Base-by-base conservation (phyloP, 225 moss, liverwort and hornwort genomes). In the Climacium dendroides region DNA sequence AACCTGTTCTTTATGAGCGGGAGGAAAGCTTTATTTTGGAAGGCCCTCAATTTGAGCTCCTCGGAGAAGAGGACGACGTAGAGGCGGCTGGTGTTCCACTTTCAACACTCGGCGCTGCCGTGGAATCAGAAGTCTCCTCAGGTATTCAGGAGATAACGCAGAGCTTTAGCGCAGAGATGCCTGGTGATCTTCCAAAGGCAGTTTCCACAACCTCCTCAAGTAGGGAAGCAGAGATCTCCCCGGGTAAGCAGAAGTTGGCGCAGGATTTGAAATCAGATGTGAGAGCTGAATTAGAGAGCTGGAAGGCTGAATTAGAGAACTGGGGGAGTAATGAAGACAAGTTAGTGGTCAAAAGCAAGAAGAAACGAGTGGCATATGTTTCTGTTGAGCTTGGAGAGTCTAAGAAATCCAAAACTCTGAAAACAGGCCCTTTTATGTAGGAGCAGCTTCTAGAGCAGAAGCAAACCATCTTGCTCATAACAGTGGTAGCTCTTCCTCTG, bases 241-340 rank as follows among this genome's bases (percentile, higher is more conserved):
- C 52, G 48, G 77, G 37, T 32, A 72, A 57, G 55, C 43, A 72
- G 84, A 79, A 88, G 88, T 52, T 35, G 86, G 45, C 39, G 79
- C 29, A 58, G 77, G 48, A 69, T 65, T 82, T 85, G 72, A 80
- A 50, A 45, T 55, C 63, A 57, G 83, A 82, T 35, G 86, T 52
- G 62, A 90, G 86, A 91, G 89, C 83, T 61, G 84, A 89, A 83
- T 70, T 89, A 9, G 89, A 91, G 82, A 86, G 91, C 81, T 89
- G 93, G 90, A 90, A 88, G 84, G 85, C 74, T 66, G 90, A 92
- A 64, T 83, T 92, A 50, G 92, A 91, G 85, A 81, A 61, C 81
- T 89, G 87, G 88, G 88, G 88, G 43, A 79, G 34, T 18, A 84
- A 60, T 12, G 19, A 69, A 69, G 84, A 79, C 41, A 84, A 83